Conservation (phyloP, 306 rosid genomes). For the Alnus rubra region DNA sequence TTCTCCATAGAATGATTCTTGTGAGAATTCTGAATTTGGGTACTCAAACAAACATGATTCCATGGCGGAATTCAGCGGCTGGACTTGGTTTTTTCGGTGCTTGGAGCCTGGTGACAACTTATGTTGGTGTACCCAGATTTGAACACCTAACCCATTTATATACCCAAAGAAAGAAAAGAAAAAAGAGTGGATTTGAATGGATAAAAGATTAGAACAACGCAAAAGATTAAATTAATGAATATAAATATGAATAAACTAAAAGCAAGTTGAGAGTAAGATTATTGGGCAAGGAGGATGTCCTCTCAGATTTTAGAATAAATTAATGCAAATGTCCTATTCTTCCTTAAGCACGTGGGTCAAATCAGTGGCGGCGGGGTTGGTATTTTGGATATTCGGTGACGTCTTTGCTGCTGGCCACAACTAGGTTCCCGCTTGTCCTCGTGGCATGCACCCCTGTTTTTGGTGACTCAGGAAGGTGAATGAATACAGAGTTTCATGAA, state of each 20-base stretch:
- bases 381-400: not conserved
- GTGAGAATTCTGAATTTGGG: slow-evolving; percentile 24
- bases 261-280: slow-evolving; percentile 5
- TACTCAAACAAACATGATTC: slow-evolving; percentile 16
- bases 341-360: slow-evolving; percentile 34
- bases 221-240: not conserved
- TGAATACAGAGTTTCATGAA: not conserved
- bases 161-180: slow-evolving; percentile 21
- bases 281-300: slow-evolving; percentile 31
- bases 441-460: not conserved
- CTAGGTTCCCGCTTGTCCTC: not conserved
- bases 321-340: not conserved
- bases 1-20: slow-evolving; percentile 27
- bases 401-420: not conserved
- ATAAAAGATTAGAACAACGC: not conserved
- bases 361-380: slow-evolving; percentile 40
- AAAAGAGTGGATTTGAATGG: slow-evolving; percentile 8
- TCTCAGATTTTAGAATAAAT: not conserved
- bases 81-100: too few relatives aligned
- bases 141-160: slow-evolving; percentile 20
- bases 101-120: not conserved
- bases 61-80: slow-evolving; percentile 11
- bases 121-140: not conserved
- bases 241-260: not conserved
- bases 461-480: too few relatives aligned